Conservation (phyloP, 495 filamentous ascomycete species). For the Glarea lozoyensis region DNA sequence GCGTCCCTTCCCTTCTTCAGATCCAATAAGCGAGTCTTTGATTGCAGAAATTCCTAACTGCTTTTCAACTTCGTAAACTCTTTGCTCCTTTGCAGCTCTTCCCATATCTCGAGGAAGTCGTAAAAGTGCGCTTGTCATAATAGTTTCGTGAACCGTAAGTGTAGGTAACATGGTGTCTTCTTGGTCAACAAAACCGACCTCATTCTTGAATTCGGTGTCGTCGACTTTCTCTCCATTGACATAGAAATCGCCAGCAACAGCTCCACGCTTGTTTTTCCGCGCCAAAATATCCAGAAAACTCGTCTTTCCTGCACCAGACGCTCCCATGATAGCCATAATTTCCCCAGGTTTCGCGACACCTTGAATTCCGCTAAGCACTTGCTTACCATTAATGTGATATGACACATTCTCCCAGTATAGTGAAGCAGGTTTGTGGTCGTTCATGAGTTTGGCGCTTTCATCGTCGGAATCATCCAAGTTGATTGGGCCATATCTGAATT, state of each 20-base stretch:
- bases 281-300: slow-evolving; percentile 96
- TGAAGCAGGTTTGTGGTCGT: slow-evolving; percentile 83
- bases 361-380: slow-evolving; percentile 71
- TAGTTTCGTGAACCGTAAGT: slow-evolving; percentile 95
- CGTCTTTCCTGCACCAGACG: slow-evolving; percentile 94
- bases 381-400: slow-evolving; percentile 77
- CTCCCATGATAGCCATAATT: slow-evolving; percentile 95
- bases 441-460: slow-evolving; percentile 73
- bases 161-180: slow-evolving; percentile 97
- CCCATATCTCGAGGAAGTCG: slow-evolving; percentile 88
- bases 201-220: slow-evolving; percentile 79
- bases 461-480: slow-evolving; percentile 86
- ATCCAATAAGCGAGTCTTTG: slow-evolving; percentile 90
- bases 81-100: slow-evolving; percentile 72
- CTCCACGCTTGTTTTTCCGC: slow-evolving; percentile 91
- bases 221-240: slow-evolving; percentile 87
- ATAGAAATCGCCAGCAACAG: slow-evolving; percentile 73
- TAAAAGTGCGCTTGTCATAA: slow-evolving; percentile 85
- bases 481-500: slow-evolving; percentile 62
- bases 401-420: slow-evolving; percentile 83
- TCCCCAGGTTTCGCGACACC: slow-evolving; percentile 85
- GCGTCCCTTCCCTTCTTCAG: slow-evolving; percentile 87
- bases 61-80: slow-evolving; percentile 85
- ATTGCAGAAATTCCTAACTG: slow-evolving; percentile 92
- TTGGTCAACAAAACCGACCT: slow-evolving; percentile 95